Percentiles rank a stretch among this genome's conserved stretches.
Evolutionary conservation across 768 basidiomycete genomes (phyloP).

Genomic region (Rhodotorula diobovata): DNA sequence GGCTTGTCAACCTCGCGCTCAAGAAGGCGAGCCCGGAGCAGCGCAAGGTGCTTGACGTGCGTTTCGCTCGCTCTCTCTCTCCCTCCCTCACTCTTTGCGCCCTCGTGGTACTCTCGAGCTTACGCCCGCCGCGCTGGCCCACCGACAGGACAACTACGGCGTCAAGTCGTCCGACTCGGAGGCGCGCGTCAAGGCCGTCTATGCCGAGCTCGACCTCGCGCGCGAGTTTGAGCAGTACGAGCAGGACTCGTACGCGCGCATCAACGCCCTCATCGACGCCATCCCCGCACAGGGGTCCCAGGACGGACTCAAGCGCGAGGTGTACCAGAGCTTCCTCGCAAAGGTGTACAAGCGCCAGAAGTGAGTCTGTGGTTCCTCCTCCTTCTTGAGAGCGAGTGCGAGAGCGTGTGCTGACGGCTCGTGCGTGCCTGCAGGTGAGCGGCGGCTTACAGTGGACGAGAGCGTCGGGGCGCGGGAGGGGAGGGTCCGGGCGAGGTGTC

Average conservation of each 20-base stretch:
- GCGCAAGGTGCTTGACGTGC: conserved; percentile 52
- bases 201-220: conserved; percentile 59
- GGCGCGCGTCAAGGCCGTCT: conserved; percentile 64
- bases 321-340: conserved; percentile 77
- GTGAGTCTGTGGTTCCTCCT: not conserved
- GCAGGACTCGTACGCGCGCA: conserved; percentile 60
- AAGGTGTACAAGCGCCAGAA: conserved; percentile 59
- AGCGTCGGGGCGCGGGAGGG: too few relatives aligned
- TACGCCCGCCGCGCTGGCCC: conserved; percentile 51
- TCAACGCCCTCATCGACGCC: conserved; percentile 65
- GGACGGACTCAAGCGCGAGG: conserved; percentile 56
- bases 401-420: not conserved
- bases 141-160: conserved; percentile 68
- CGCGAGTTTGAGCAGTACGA: conserved; percentile 73
- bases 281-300: conserved; percentile 51
- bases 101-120: not conserved
- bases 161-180: conserved; percentile 58
- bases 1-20: conserved; percentile 88
- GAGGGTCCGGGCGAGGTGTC: too few relatives aligned
- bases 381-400: not conserved
- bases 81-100: too few relatives aligned
- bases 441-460: too few relatives aligned
- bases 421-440: too few relatives aligned
- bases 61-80: conserved; percentile 12
- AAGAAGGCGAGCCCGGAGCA: conserved; percentile 50